These are phyloP conservation scores for Didymella keratinophila DNA, from an alignment of 2,329 filamentous ascomycete species.

Conservation along the genomic window DNA sequence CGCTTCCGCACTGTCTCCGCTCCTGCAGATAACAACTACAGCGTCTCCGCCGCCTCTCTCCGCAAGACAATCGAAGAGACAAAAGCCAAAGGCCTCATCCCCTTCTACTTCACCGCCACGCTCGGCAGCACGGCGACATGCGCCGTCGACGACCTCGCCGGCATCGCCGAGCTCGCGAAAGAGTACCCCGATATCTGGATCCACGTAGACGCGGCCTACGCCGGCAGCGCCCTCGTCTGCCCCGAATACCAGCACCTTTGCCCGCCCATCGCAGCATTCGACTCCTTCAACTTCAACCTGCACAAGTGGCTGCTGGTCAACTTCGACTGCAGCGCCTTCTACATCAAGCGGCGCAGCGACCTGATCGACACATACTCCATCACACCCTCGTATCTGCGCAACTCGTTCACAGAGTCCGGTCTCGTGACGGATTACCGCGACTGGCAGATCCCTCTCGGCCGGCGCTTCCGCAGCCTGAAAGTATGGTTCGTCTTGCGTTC, in stretches of 20 bases:
- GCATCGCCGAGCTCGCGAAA: conserved; percentile 66
- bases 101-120: conserved; percentile 85
- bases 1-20: conserved; percentile 76
- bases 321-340: conserved; percentile 83
- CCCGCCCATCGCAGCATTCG: conserved; percentile 69
- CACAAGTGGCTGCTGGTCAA: conserved; percentile 98
- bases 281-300: conserved; percentile 94
- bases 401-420: conserved; percentile 79
- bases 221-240: conserved; percentile 82
- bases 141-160: conserved; percentile 80
- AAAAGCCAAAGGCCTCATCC: conserved; percentile 73
- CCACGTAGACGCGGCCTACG: conserved; percentile 93
- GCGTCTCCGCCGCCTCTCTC: conserved; percentile 72
- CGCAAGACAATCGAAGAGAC: conserved; percentile 69
- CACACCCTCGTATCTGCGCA: conserved; percentile 81
- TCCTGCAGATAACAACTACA: conserved; percentile 68
- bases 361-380: conserved; percentile 83
- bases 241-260: conserved; percentile 80
- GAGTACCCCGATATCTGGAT: conserved; percentile 77
- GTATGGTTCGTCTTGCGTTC: conserved; percentile 92
- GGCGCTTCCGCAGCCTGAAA: conserved; percentile 87
- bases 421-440: conserved; percentile 94
- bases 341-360: conserved; percentile 75
- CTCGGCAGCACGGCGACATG: conserved; percentile 90
- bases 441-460: conserved; percentile 94